Conservation (phyloP, 177 flowering plant genomes). For the Vitis hybrid region DNA sequence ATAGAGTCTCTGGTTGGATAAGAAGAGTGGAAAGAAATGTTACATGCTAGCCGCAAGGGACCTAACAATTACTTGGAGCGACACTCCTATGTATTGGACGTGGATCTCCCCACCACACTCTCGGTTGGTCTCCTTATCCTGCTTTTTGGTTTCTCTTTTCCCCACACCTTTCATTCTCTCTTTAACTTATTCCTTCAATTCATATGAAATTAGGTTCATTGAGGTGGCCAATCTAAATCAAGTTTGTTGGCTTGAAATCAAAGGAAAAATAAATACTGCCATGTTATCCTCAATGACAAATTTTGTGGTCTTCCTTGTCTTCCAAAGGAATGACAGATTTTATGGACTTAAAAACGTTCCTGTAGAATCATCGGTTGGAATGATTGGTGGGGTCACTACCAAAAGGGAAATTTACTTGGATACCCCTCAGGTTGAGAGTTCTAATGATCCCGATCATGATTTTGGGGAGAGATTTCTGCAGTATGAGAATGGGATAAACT, state of each 20-base stretch:
- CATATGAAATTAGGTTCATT: slow-evolving; percentile 4
- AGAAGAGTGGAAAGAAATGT: no score
- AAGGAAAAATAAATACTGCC: slow-evolving; percentile 7
- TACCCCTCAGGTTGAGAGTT: no score
- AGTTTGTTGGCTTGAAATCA: slow-evolving; percentile 19
- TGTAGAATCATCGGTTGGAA: slow-evolving; percentile 2
- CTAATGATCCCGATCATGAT: neutral
- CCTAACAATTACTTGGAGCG: neutral
- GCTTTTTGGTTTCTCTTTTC: no score
- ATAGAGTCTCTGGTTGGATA: no score
- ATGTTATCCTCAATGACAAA: slow-evolving; percentile 13
- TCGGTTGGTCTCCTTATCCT: no score
- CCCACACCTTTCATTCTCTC: no score
- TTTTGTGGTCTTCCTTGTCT: slow-evolving; percentile 21
- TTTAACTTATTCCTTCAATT: no score
- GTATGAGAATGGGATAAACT: no score
- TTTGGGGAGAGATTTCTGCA: neutral
- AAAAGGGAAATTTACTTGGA: neutral
- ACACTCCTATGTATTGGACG: no score
- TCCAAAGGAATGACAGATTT: neutral
- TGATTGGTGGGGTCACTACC: neutral
- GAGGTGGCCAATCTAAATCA: slow-evolving; percentile 15
- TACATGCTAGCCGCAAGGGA: slow-evolving; percentile 23
- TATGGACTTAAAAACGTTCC: neutral
- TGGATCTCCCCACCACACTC: no score